Evolutionary conservation across 2,329 filamentous ascomycete species (phyloP).

Genomic region (Sporothrix brunneoviolacea): DNA sequence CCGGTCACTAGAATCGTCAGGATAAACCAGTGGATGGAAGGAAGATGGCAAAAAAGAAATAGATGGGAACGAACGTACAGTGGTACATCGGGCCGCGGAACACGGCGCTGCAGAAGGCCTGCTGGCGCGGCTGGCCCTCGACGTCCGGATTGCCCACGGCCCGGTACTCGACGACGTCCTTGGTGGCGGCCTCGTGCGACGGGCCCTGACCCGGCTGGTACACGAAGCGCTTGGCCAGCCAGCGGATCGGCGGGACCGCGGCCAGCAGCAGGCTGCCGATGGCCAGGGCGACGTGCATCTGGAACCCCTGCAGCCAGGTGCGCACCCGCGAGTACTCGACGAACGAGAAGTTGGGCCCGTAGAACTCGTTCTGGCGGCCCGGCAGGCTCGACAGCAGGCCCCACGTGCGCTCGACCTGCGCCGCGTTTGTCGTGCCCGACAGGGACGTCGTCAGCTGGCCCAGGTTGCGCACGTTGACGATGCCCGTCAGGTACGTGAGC

Average conservation of each 20-base stretch:
- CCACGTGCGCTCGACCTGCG: conserved; percentile 57
- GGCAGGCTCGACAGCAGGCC: conserved; percentile 46
- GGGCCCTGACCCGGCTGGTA: conserved; percentile 51
- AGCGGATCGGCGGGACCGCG: conserved; percentile 38
- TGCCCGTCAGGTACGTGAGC: conserved; percentile 42
- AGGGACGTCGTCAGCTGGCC: conserved; percentile 51
- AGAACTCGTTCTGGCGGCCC: conserved; percentile 39
- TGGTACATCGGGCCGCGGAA: conserved; percentile 58
- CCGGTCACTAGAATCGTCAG: conserved; percentile 50
- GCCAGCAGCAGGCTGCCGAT: conserved; percentile 39
- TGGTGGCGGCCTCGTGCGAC: conserved; percentile 44
- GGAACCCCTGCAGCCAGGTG: conserved; percentile 43
- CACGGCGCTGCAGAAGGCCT: conserved; percentile 48
- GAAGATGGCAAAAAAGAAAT: background rate
- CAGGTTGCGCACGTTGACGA: conserved; percentile 42
- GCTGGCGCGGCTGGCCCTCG: conserved; percentile 29
- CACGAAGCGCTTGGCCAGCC: conserved; percentile 36
- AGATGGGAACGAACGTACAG: conserved; percentile 40
- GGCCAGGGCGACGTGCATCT: conserved; percentile 42
- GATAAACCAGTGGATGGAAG: background rate
- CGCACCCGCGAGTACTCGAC: conserved; percentile 46
- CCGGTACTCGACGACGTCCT: conserved; percentile 57
- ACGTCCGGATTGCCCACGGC: conserved; percentile 57
- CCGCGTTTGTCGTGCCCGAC: conserved; percentile 42
- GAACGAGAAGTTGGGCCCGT: conserved; percentile 57